Percentiles rank a stretch among this genome's conserved stretches.
Evolutionary conservation across 306 rosid genomes (phyloP).

Genomic region (Lathyrus sativus): DNA sequence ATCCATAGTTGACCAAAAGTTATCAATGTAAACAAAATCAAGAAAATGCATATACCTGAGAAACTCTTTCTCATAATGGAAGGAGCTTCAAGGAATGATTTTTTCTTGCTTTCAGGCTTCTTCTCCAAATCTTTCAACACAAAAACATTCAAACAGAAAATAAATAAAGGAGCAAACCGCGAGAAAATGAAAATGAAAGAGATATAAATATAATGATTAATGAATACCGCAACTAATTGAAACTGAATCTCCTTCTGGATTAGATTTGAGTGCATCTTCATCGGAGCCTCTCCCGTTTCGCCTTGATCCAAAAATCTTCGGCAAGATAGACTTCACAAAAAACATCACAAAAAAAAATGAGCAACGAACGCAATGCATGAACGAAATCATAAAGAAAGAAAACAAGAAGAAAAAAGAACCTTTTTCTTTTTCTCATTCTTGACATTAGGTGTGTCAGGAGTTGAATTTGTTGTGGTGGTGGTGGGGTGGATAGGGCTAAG

Average conservation of each 20-base stretch:
- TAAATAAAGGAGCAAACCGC: background rate
- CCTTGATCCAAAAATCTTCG: slow-evolving; percentile 78
- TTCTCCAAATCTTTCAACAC: slow-evolving; percentile 51
- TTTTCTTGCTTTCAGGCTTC: slow-evolving; percentile 55
- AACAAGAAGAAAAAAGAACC: slow-evolving; percentile 37
- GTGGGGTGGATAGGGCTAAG: slow-evolving; percentile 8
- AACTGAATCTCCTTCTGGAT: slow-evolving; percentile 43
- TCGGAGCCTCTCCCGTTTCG: slow-evolving; percentile 53
- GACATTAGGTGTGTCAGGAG: slow-evolving; percentile 37
- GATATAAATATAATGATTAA: background rate
- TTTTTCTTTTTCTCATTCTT: slow-evolving; percentile 72
- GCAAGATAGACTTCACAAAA: slow-evolving; percentile 61
- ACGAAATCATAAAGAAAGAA: background rate
- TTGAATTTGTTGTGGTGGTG: background rate
- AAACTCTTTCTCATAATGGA: slow-evolving; percentile 54
- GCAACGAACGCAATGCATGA: background rate
- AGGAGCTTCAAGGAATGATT: slow-evolving; percentile 51
- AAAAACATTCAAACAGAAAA: background rate
- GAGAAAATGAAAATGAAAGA: background rate
- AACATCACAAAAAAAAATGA: slow-evolving; percentile 1
- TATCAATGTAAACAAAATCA: too few relatives aligned
- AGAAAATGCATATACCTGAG: slow-evolving; percentile 49
- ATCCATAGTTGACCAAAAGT: too few relatives aligned
- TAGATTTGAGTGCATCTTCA: slow-evolving; percentile 47
- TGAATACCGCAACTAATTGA: slow-evolving; percentile 49